phyloP scores from a whole-genome alignment of 2,329 filamentous ascomycete genomes.

The Chrysosporium queenslandicum region DNA sequence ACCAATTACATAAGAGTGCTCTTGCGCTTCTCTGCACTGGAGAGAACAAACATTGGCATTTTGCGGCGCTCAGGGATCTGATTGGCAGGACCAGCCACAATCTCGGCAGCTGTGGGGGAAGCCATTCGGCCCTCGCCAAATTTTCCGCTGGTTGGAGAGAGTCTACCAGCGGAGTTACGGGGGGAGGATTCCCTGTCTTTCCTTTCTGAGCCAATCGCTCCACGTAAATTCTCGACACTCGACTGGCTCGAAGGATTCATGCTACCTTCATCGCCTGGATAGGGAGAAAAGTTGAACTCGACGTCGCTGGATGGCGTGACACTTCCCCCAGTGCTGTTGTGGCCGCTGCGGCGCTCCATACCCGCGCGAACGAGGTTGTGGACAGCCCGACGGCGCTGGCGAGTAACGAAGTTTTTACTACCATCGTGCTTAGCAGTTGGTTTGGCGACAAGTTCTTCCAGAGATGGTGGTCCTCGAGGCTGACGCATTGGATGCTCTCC shows the following conservation, averaged over 20 bases:
- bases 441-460: slow-evolving; percentile 82
- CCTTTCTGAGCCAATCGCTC: slow-evolving; percentile 79
- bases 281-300: slow-evolving; percentile 55
- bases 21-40: slow-evolving; percentile 84
- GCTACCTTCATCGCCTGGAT: slow-evolving; percentile 50
- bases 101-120: slow-evolving; percentile 29
- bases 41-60: slow-evolving; percentile 77
- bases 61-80: slow-evolving; percentile 53
- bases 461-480: slow-evolving; percentile 78
- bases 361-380: slow-evolving; percentile 86
- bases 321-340: slow-evolving; percentile 55
- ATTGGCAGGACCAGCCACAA: slow-evolving; percentile 49
- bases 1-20: slow-evolving; percentile 36
- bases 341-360: slow-evolving; percentile 63
- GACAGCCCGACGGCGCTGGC: slow-evolving; percentile 83
- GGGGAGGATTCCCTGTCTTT: slow-evolving; percentile 50
- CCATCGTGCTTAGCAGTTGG: slow-evolving; percentile 90
- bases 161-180: neutral
- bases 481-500: slow-evolving; percentile 92
- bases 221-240: slow-evolving; percentile 64
- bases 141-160: neutral
- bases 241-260: slow-evolving; percentile 52
- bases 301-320: slow-evolving; percentile 85
- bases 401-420: slow-evolving; percentile 91
- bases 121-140: neutral